Evolutionary conservation across 768 basidiomycete species (phyloP).

Genomic region (Megacollybia marginata): DNA sequence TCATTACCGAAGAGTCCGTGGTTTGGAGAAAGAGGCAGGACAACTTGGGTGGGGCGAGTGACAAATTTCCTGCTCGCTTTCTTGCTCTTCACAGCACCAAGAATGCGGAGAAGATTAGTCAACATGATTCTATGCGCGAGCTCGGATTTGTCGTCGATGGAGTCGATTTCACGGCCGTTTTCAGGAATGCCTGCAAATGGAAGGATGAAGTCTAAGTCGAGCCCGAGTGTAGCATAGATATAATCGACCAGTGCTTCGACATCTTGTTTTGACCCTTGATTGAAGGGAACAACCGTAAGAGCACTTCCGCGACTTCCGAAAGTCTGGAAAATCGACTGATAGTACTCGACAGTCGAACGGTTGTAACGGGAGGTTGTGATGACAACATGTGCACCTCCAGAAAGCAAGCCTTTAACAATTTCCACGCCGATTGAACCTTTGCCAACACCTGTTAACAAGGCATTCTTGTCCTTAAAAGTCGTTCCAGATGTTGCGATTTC

Average conservation of each 20-base stretch:
- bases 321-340: conserved; percentile 95
- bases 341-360: conserved; percentile 94
- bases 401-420: conserved; percentile 91
- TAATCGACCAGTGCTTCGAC: conserved; percentile 98
- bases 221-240: conserved; percentile 89
- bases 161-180: conserved; percentile 97
- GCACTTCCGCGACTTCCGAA: conserved; percentile 94
- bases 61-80: conserved; percentile 96
- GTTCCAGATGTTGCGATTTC: conserved; percentile 99
- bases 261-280: conserved; percentile 98
- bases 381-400: conserved; percentile 94
- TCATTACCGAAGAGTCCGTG: conserved; percentile 98
- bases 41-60: conserved; percentile 97
- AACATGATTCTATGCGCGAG: conserved; percentile 98
- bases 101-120: conserved; percentile 90
- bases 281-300: conserved; percentile 97
- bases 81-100: conserved; percentile 97
- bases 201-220: conserved; percentile 97
- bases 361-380: conserved; percentile 98
- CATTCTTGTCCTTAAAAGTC: conserved; percentile 99
- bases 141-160: conserved; percentile 95
- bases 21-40: conserved; percentile 95
- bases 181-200: conserved; percentile 99
- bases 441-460: conserved; percentile 94
- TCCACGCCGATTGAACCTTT: conserved; percentile 98